Percentiles rank a stretch among this genome's conserved stretches.
These are phyloP conservation scores for Fusarium buxicola DNA, from an alignment of 2,329 filamentous ascomycete species.

Conservation along the genomic window DNA sequence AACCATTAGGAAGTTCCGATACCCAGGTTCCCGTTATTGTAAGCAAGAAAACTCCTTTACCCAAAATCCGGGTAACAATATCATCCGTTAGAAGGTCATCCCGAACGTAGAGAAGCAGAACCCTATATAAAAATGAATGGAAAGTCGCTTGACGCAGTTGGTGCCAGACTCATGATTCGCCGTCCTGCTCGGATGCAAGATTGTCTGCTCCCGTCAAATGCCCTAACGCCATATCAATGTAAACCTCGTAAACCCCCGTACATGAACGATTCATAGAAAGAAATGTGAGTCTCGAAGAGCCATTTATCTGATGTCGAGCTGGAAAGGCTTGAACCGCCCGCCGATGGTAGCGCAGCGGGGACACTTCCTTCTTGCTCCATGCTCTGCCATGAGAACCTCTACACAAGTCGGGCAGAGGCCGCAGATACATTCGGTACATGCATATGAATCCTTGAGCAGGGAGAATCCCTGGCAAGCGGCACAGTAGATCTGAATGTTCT, in stretches of 20 bases:
- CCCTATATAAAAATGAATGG: slow-evolving; percentile 35
- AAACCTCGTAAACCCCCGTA: slow-evolving; percentile 28
- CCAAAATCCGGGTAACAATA: slow-evolving; percentile 34
- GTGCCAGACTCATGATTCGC: slow-evolving; percentile 36
- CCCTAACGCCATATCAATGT: slow-evolving; percentile 46
- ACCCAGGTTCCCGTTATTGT: slow-evolving; percentile 21
- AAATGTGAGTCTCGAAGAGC: slow-evolving; percentile 34
- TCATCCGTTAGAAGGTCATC: slow-evolving; percentile 31
- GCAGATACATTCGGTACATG: slow-evolving; percentile 96
- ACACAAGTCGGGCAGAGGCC: slow-evolving; percentile 92
- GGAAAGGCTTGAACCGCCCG: slow-evolving; percentile 85
- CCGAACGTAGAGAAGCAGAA: slow-evolving; percentile 24
- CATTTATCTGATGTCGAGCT: slow-evolving; percentile 79
- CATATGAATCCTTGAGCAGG: slow-evolving; percentile 84
- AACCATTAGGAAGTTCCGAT: slow-evolving; percentile 8
- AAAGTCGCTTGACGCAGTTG: slow-evolving; percentile 27
- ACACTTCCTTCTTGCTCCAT: slow-evolving; percentile 80
- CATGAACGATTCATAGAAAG: slow-evolving; percentile 20
- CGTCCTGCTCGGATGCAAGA: slow-evolving; percentile 38
- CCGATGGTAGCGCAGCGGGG: slow-evolving; percentile 83
- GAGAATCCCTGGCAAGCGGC: slow-evolving; percentile 85
- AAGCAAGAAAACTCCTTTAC: slow-evolving; percentile 43
- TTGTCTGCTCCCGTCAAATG: slow-evolving; percentile 39
- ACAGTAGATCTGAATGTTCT: slow-evolving; percentile 90
- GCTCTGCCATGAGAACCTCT: slow-evolving; percentile 80